These are phyloP conservation scores for Funneliformis mosseae DNA, from an alignment of 192 early-diverging fungal genomes.

Conservation along the genomic window DNA sequence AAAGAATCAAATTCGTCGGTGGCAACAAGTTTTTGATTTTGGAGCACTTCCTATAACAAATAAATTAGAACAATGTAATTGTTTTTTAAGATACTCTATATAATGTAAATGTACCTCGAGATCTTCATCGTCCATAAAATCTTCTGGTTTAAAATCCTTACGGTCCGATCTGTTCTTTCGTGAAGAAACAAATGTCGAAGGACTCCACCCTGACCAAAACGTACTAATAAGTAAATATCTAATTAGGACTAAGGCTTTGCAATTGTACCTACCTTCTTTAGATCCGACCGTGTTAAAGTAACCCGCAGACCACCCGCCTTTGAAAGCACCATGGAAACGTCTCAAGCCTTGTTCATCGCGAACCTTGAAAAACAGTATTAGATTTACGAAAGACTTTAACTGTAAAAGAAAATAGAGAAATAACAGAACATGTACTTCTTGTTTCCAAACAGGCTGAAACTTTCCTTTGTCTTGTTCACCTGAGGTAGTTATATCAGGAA, in stretches of 20 bases:
- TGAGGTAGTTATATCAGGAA: constrained; percentile 37
- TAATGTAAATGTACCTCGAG: constrained; percentile 52
- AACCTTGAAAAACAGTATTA: constrained; percentile 33
- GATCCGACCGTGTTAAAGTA: constrained; percentile 96
- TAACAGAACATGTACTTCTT: constrained; percentile 38
- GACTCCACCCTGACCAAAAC: constrained; percentile 67
- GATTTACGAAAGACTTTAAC: background rate
- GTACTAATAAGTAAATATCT: background rate
- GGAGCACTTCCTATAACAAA: constrained; percentile 49
- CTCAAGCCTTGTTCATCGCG: constrained; percentile 73
- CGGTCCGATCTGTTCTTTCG: constrained; percentile 60
- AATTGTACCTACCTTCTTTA: constrained; percentile 73
- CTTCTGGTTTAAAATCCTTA: constrained; percentile 63
- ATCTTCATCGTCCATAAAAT: constrained; percentile 99
- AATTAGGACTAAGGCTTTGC: background rate
- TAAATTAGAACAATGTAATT: background rate
- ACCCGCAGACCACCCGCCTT: constrained; percentile 92
- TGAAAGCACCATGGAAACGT: constrained; percentile 90
- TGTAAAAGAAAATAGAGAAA: too few species aligned
- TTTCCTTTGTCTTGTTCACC: constrained; percentile 43
- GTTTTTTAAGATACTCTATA: background rate
- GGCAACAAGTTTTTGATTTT: constrained; percentile 52
- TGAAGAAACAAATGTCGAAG: constrained; percentile 77
- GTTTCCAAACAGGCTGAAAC: constrained; percentile 54
- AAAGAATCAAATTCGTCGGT: constrained; percentile 72